These are phyloP conservation scores for Endogone sp. DNA, from an alignment of 192 early-diverging fungal species.

Conservation along the genomic window DNA sequence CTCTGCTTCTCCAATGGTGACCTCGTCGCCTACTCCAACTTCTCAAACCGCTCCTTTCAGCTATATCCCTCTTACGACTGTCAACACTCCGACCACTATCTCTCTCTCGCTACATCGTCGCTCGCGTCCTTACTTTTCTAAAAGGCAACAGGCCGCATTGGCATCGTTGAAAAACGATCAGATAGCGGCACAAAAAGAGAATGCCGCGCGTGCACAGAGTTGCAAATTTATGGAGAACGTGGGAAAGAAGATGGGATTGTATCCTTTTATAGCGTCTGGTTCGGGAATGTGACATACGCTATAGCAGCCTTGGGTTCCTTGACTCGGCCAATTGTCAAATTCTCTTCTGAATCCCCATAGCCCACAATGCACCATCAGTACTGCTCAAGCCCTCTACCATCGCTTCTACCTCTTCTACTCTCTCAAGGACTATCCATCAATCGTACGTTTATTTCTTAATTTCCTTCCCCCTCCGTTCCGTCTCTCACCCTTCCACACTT, in stretches of 20 bases:
- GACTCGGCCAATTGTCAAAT: background rate
- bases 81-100: background rate
- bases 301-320: background rate
- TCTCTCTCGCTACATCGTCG: slow-evolving; percentile 7
- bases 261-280: slow-evolving; percentile 14
- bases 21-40: background rate
- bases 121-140: slow-evolving; percentile 10
- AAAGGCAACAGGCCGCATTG: slow-evolving; percentile 6
- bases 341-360: slow-evolving; percentile 21
- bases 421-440: slow-evolving; percentile 37
- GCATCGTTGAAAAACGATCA: background rate
- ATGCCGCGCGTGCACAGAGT: slow-evolving; percentile 14
- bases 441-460: slow-evolving; percentile 18
- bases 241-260: slow-evolving; percentile 55
- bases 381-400: slow-evolving; percentile 51
- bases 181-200: slow-evolving; percentile 16
- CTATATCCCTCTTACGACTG: too few species aligned
- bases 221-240: slow-evolving; percentile 50
- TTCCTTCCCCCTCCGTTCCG: background rate
- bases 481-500: background rate
- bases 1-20: background rate
- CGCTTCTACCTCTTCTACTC: slow-evolving; percentile 54
- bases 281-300: too few species aligned
- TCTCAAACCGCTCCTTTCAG: too few species aligned
- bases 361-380: slow-evolving; percentile 57